A percentile compares a stretch with the other conserved stretches of the same genome.
Evolutionary conservation across 2,329 filamentous ascomycete species (phyloP).

Genomic region (Fusarium sp.): DNA sequence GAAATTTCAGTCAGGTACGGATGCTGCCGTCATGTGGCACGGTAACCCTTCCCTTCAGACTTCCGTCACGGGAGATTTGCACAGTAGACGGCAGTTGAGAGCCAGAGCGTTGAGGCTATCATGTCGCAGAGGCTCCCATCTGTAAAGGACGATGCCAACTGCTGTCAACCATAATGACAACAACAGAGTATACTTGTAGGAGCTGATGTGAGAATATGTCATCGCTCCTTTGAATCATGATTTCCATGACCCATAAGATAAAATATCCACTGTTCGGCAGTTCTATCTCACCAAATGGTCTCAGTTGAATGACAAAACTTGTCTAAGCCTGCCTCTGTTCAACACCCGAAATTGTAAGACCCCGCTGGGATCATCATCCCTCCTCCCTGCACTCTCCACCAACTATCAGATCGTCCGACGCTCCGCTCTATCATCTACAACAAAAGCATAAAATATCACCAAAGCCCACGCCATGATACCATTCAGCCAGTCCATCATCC

Average conservation of each 20-base stretch:
- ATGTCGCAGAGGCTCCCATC: neutral
- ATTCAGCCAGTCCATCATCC: neutral
- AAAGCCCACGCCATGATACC: neutral
- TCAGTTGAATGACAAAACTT: neutral
- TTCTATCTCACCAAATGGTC: neutral
- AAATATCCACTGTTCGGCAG: neutral
- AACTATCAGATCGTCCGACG: neutral
- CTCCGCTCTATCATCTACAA: neutral
- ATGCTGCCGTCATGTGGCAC: neutral
- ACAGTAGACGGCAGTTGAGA: neutral
- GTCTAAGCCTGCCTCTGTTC: neutral
- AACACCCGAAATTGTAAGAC: neutral
- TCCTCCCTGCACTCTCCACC: neutral
- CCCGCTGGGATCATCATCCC: conserved; percentile 3
- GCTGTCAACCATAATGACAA: neutral
- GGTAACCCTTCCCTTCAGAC: neutral
- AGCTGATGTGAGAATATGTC: neutral
- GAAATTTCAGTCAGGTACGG: neutral
- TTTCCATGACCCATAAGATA: neutral
- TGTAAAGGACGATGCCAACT: no score
- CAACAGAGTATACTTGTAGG: neutral
- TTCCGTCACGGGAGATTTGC: neutral
- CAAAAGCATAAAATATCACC: neutral
- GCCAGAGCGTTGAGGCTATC: neutral
- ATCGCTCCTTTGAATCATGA: neutral